A percentile compares a stretch with the other conserved stretches of the same genome.
These are phyloP conservation scores for Syzygium jambos DNA, from an alignment of 345 rosid species.

Conservation along the genomic window DNA sequence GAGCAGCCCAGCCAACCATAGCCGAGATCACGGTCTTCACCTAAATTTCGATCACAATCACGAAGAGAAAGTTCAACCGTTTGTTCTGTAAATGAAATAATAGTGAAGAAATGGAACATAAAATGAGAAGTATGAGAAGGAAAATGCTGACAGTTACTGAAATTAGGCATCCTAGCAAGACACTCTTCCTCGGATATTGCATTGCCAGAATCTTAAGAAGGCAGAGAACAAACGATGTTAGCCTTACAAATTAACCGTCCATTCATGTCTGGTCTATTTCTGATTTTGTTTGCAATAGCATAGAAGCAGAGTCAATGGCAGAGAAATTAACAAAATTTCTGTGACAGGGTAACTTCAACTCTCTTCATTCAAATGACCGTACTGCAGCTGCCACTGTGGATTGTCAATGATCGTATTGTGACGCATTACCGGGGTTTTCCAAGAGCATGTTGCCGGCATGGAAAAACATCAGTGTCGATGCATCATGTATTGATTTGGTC, in stretches of 20 bases:
- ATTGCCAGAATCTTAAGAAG: conserved; percentile 8
- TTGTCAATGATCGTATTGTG: not conserved
- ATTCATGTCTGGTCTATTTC: not conserved
- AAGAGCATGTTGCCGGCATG: not conserved
- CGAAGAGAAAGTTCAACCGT: not conserved
- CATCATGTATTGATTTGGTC: not conserved
- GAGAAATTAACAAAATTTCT: not conserved
- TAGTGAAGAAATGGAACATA: not conserved
- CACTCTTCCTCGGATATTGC: conserved; percentile 16
- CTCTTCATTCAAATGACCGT: not conserved
- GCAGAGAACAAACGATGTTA: not conserved
- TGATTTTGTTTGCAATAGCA: not conserved
- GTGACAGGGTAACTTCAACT: not conserved
- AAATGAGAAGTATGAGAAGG: not conserved
- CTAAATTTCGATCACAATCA: not conserved
- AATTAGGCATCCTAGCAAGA: conserved; percentile 13
- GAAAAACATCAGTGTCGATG: not conserved
- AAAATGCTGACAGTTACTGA: conserved; percentile 7
- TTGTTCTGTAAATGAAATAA: not conserved
- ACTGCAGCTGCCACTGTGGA: not conserved
- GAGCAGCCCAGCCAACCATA: conserved; percentile 18
- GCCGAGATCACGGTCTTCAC: conserved; percentile 10
- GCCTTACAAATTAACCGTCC: not conserved
- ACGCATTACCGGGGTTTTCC: not conserved
- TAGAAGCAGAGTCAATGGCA: not conserved